These are phyloP conservation scores for Patellaria atrata DNA, from an alignment of 495 filamentous ascomycete species.

Conservation along the genomic window DNA sequence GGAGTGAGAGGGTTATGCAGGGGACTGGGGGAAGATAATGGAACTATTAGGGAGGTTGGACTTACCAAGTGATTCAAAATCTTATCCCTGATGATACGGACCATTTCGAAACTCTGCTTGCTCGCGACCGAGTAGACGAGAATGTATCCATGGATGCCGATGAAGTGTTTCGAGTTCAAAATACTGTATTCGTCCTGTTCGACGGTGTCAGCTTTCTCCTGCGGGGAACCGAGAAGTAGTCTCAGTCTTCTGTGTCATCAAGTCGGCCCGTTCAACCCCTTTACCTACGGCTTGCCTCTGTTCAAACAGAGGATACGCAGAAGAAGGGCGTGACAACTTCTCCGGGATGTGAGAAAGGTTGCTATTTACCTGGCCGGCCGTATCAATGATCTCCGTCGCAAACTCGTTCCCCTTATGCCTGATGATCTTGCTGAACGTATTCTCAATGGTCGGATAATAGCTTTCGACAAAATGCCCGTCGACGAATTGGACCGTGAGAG, in stretches of 20 bases:
- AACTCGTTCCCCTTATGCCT: constrained; percentile 83
- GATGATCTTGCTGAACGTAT: constrained; percentile 93
- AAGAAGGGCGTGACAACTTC: no score
- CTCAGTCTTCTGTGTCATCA: neutral
- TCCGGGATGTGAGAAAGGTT: no score
- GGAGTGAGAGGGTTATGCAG: constrained; percentile 1
- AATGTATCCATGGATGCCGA: constrained; percentile 98
- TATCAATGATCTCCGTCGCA: constrained; percentile 96
- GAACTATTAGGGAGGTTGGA: constrained; percentile 9
- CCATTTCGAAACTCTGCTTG: constrained; percentile 92
- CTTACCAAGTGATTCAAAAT: constrained; percentile 89
- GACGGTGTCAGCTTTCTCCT: constrained; percentile 1
- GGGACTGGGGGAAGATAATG: neutral
- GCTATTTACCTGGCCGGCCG: constrained; percentile 90
- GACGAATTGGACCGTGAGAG: constrained; percentile 92
- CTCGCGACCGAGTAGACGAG: constrained; percentile 92
- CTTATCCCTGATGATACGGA: constrained; percentile 87
- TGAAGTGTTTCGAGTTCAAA: constrained; percentile 96
- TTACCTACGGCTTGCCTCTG: no score
- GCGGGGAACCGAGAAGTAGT: neutral
- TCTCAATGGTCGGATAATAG: constrained; percentile 99
- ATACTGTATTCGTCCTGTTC: constrained; percentile 92
- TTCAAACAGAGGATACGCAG: no score
- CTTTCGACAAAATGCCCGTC: constrained; percentile 97
- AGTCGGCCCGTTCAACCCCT: constrained; percentile 17